Conservation (phyloP, 2,329 filamentous ascomycete genomes). For the Trichoderma hamatum region DNA sequence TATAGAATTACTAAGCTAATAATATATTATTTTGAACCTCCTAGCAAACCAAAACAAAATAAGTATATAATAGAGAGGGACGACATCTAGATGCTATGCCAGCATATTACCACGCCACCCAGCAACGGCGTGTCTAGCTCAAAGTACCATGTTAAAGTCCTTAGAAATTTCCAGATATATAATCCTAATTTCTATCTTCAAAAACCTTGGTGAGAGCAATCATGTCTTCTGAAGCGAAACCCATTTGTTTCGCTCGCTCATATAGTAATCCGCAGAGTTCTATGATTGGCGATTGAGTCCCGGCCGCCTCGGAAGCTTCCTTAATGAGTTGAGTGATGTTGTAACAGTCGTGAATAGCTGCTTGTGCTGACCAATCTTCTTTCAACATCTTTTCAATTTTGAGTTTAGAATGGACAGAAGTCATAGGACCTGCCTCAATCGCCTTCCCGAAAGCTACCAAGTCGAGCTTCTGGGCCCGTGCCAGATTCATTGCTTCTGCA, state of each 20-base stretch:
- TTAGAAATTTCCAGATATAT: no score
- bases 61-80: no score
- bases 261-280: slow-evolving; percentile 32
- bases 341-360: slow-evolving; percentile 37
- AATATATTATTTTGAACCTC: no score
- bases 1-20: no score
- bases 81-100: no score
- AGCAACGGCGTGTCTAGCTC: no score
- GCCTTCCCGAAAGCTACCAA: slow-evolving; percentile 36
- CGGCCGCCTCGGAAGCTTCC: slow-evolving; percentile 29
- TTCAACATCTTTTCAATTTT: slow-evolving; percentile 38
- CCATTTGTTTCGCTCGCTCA: slow-evolving; percentile 29
- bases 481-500: slow-evolving; percentile 39
- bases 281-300: slow-evolving; percentile 31
- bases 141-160: no score
- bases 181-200: no score
- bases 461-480: slow-evolving; percentile 38
- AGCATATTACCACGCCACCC: no score
- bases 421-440: slow-evolving; percentile 37
- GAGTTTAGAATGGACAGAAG: slow-evolving; percentile 36
- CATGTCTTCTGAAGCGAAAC: slow-evolving; percentile 35
- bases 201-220: slow-evolving; percentile 34
- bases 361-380: slow-evolving; percentile 38
- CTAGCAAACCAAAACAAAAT: no score
- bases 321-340: slow-evolving; percentile 37